Percentiles rank a stretch among this genome's conserved stretches.
Conservation (phyloP, 225 moss, liverwort and hornwort species). For the Lunularia cruciata region DNA sequence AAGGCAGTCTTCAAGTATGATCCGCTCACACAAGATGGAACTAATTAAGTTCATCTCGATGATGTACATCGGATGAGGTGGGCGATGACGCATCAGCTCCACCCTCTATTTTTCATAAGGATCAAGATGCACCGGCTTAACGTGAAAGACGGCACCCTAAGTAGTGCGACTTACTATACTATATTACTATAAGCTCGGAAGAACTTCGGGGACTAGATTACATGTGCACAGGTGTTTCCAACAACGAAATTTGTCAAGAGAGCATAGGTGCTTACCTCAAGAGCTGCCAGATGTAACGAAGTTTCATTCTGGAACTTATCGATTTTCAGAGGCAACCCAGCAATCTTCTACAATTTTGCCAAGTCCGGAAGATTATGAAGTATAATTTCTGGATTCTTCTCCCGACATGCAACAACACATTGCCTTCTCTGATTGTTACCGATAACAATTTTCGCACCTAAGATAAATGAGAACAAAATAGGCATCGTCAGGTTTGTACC, state of each 20-base stretch:
- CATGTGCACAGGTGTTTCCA: too few relatives aligned
- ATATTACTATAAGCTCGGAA: too few relatives aligned
- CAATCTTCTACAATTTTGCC: slow-evolving; percentile 52
- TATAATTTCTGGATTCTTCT: slow-evolving; percentile 56
- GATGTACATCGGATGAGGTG: background rate
- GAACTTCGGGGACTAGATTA: too few relatives aligned
- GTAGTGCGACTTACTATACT: too few relatives aligned
- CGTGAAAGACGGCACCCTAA: too few relatives aligned
- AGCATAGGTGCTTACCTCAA: slow-evolving; percentile 63
- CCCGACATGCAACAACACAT: slow-evolving; percentile 35
- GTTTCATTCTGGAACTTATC: slow-evolving; percentile 53
- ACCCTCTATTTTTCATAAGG: too few relatives aligned
- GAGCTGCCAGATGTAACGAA: slow-evolving; percentile 56
- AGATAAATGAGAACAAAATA: background rate
- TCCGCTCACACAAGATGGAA: background rate
- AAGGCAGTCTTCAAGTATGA: background rate
- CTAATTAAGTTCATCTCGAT: background rate
- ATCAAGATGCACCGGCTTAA: too few relatives aligned
- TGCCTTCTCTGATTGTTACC: slow-evolving; percentile 50
- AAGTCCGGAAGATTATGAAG: slow-evolving; percentile 59
- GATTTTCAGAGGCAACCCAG: slow-evolving; percentile 48
- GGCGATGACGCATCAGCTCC: background rate
- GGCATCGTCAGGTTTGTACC: background rate
- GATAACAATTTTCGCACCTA: slow-evolving; percentile 77
- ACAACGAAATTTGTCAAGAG: too few relatives aligned